Evolutionary conservation across 2,329 filamentous ascomycete genomes (phyloP).

Genomic region (Nannizzia gypsea): DNA sequence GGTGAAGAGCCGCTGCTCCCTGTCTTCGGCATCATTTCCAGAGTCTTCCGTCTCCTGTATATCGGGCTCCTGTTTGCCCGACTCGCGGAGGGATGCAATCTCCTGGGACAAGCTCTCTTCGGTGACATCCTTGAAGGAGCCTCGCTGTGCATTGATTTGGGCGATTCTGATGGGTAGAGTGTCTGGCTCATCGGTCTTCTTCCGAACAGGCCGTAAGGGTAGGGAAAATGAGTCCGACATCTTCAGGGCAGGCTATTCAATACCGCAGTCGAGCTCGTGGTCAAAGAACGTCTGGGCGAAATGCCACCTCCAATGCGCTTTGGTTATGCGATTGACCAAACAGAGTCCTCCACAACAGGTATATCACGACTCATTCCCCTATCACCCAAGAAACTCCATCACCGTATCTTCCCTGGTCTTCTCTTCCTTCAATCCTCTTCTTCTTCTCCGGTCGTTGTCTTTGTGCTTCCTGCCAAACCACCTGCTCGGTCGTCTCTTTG

Average conservation of each 20-base stretch:
- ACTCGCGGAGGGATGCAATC: conserved; percentile 38
- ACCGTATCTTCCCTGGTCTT: too few species aligned
- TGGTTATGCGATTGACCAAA: too few species aligned
- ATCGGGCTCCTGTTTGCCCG: conserved; percentile 39
- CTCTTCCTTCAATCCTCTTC: too few species aligned
- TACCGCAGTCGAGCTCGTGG: too few species aligned
- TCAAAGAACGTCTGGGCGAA: too few species aligned
- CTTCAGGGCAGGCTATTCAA: neutral
- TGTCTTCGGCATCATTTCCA: conserved; percentile 29
- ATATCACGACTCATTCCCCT: too few species aligned
- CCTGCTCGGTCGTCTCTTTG: too few species aligned
- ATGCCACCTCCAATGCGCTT: too few species aligned
- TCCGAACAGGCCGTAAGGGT: conserved; percentile 47
- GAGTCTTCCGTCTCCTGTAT: conserved; percentile 22
- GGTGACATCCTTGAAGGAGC: conserved; percentile 69
- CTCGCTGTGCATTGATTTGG: conserved; percentile 66
- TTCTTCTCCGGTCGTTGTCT: too few species aligned
- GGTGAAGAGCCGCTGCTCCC: conserved; percentile 33
- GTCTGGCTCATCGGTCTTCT: conserved; percentile 10
- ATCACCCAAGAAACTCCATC: too few species aligned
- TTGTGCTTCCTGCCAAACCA: too few species aligned
- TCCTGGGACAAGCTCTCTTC: conserved; percentile 61
- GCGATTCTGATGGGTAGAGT: conserved; percentile 62
- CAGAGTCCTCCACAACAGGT: too few species aligned
- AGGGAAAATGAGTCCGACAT: conserved; percentile 40